These are phyloP conservation scores for Scheffersomyces ergatensis DNA, from an alignment of 805 yeast species.

Conservation along the genomic window DNA sequence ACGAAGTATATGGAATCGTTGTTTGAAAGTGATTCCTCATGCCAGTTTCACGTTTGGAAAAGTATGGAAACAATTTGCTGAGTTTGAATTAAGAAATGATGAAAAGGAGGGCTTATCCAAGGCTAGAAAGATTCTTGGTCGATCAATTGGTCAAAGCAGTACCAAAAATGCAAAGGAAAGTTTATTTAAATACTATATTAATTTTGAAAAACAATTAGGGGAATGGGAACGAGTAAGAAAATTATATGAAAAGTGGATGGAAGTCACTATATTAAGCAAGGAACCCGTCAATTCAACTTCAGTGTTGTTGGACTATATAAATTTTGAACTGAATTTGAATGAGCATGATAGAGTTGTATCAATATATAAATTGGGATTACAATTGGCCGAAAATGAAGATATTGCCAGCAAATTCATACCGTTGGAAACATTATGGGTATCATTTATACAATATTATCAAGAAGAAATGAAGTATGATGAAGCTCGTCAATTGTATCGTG, in stretches of 20 bases:
- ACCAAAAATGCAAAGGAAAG: constrained; percentile 50
- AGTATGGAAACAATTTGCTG: constrained; percentile 68
- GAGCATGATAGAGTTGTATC: constrained; percentile 70
- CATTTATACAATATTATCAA: constrained; percentile 56
- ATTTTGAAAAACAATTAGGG: constrained; percentile 61
- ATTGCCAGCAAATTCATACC: constrained; percentile 27
- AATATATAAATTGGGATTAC: constrained; percentile 54
- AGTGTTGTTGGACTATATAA: constrained; percentile 65
- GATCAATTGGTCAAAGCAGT: constrained; percentile 56
- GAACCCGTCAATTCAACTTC: constrained; percentile 9
- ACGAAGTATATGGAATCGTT: constrained; percentile 47
- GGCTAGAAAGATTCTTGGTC: constrained; percentile 72
- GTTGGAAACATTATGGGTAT: constrained; percentile 17
- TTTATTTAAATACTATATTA: constrained; percentile 63
- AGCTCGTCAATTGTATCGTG: constrained; percentile 52
- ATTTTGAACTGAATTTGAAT: constrained; percentile 63
- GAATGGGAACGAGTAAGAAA: constrained; percentile 80
- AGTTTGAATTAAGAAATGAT: constrained; percentile 67
- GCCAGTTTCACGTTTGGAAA: constrained; percentile 63
- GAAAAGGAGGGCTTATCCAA: constrained; percentile 22
- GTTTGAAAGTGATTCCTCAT: constrained; percentile 56
- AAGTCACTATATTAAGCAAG: constrained; percentile 14
- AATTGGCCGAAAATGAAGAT: constrained; percentile 18
- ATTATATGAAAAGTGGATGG: constrained; percentile 67
- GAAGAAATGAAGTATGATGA: constrained; percentile 56